Base-by-base conservation (phyloP, 192 early-diverging fungal species). In the Umbelopsis sp. region DNA sequence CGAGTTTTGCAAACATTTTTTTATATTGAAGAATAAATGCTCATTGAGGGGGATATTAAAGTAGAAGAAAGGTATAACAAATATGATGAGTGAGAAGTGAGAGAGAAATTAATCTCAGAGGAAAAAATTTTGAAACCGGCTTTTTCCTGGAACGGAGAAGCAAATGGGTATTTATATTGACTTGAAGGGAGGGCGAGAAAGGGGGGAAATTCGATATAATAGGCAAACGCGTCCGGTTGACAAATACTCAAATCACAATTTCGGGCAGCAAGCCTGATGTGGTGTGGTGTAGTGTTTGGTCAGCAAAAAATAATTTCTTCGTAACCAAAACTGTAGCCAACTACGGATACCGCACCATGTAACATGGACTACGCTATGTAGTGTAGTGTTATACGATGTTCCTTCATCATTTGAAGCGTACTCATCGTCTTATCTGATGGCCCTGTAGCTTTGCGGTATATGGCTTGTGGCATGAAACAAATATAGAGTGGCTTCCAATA, bases 1-100 rank as follows among this genome's bases (percentile, higher is more conserved):
- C 26, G 31, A 62, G 56, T 26, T 62, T 62, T 62, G 56, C 1
- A 31, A 62, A 62, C 56, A 62, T 62, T 29, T n/a, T n/a, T n/a
- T 62, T 41, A 34, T 62, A 62, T 62, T 32, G 26, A 31, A 26
- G 22, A 53, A 24, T 6, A 25, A 34, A 29, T 62, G 56, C 26
- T 32, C 56, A 62, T 62, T 62, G 29, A 12, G 1, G 1, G 38
- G 1, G 17, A 62, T 11, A 31, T 59, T 5, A 59, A 62, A 62
- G 31, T 32, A 41, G 38, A 1, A 11, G 38, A 41, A 41, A 11
- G 38, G 38, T 41, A 41, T 41, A n/a, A n/a, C n/a, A n/a, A n/a
- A n/a, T 41, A 41, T 41, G 38, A n/a, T n/a, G 38, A 41, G 38
- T 41, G 38, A 41, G 38, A 41, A 11, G 38, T 1, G 12, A 31